phyloP scores from a whole-genome alignment of 306 rosid species.

The Pterocarpus macrocarpus region DNA sequence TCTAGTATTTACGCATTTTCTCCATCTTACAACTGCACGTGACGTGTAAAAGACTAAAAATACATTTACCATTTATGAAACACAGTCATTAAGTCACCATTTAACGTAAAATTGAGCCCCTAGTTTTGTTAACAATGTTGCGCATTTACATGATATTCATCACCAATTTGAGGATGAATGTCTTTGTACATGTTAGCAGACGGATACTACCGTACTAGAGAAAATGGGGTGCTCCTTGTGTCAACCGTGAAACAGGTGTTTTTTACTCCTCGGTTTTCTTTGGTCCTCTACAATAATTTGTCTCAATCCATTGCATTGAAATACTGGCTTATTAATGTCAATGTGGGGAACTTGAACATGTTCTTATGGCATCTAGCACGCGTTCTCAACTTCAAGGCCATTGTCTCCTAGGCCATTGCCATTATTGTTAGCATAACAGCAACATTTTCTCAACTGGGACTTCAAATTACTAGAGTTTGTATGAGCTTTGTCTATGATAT shows the following conservation, averaged over 20 bases:
- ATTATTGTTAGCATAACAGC: neutral
- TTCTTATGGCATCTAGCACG: conserved; percentile 34
- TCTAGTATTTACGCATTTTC: conserved; percentile 1
- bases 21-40: conserved; percentile 11
- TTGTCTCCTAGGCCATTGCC: conserved; percentile 16
- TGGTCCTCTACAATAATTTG: conserved; percentile 27
- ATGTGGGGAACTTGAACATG: conserved; percentile 14
- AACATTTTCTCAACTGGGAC: neutral
- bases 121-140: neutral
- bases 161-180: conserved; percentile 35
- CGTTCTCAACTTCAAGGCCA: conserved; percentile 19
- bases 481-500: neutral
- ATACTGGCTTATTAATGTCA: conserved; percentile 7
- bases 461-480: conserved; percentile 12
- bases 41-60: neutral
- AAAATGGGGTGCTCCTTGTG: conserved; percentile 32
- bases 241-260: conserved; percentile 6
- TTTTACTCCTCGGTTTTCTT: conserved; percentile 23
- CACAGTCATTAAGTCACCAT: neutral
- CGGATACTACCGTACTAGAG: conserved; percentile 4
- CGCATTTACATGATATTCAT: conserved; percentile 4
- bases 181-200: conserved; percentile 28
- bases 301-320: conserved; percentile 42
- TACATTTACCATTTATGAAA: neutral
- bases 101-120: conserved; percentile 8